Percentiles rank a stretch among this genome's conserved stretches.
These are phyloP conservation scores for Aspergillus arachidicola DNA, from an alignment of 2,329 filamentous ascomycete species.

Conservation along the genomic window DNA sequence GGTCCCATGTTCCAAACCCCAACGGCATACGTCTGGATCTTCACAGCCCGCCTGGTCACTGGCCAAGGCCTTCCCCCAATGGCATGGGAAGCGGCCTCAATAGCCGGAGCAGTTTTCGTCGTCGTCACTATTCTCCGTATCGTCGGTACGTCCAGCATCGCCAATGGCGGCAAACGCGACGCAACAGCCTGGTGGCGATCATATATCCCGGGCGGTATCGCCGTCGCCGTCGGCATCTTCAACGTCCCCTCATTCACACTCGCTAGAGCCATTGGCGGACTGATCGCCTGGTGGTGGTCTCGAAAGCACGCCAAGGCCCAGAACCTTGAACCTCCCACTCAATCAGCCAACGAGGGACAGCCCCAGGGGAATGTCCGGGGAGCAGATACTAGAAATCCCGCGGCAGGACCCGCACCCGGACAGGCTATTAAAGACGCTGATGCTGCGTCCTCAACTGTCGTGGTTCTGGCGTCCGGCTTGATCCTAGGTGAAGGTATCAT, in stretches of 20 bases:
- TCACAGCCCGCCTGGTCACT: slow-evolving; percentile 89
- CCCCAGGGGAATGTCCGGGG: not conserved
- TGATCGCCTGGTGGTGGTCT: slow-evolving; percentile 77
- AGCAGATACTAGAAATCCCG: not conserved
- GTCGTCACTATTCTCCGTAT: slow-evolving; percentile 71
- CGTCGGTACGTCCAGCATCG: slow-evolving; percentile 43
- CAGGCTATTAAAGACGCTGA: slow-evolving; percentile 33
- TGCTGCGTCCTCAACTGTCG: slow-evolving; percentile 63
- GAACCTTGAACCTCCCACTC: not conserved
- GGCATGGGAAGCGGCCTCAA: slow-evolving; percentile 77
- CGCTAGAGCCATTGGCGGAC: slow-evolving; percentile 79
- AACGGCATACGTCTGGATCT: slow-evolving; percentile 96
- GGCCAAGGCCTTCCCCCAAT: slow-evolving; percentile 83
- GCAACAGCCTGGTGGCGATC: slow-evolving; percentile 64
- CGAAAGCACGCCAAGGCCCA: slow-evolving; percentile 38
- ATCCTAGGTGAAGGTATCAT: slow-evolving; percentile 91
- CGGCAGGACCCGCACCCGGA: slow-evolving; percentile 44
- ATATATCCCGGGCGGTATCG: slow-evolving; percentile 87
- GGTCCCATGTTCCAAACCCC: slow-evolving; percentile 90
- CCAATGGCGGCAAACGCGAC: slow-evolving; percentile 33
- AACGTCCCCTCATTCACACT: slow-evolving; percentile 96
- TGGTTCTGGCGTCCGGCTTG: slow-evolving; percentile 86
- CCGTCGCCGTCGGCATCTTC: slow-evolving; percentile 97
- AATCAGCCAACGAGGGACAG: not conserved
- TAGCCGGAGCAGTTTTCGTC: slow-evolving; percentile 74